phyloP scores from a whole-genome alignment of 2,329 filamentous ascomycete species.

The Parastagonospora nodorum region DNA sequence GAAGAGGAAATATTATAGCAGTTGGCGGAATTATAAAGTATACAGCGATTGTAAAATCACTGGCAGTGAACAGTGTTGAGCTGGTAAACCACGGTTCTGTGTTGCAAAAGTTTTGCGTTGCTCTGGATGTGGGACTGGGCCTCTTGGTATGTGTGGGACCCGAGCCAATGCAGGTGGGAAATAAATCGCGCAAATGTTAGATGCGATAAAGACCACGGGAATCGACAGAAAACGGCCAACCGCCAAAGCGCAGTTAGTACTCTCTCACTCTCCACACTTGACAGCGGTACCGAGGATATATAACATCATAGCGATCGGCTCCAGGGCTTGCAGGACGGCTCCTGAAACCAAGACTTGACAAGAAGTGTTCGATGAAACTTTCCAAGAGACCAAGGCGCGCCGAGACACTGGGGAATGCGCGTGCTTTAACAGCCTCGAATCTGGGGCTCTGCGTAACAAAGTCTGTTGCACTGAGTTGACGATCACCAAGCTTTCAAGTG shows the following conservation, averaged over 20 bases:
- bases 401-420: slow-evolving; percentile 6
- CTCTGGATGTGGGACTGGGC: not conserved
- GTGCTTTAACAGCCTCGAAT: slow-evolving; percentile 3
- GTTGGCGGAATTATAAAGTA: not conserved
- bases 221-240: not conserved
- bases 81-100: slow-evolving; percentile 1
- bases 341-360: slow-evolving; percentile 8
- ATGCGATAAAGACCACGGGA: too few species aligned
- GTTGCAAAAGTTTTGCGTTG: not conserved
- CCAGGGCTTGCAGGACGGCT: not conserved
- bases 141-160: not conserved
- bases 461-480: slow-evolving; percentile 3
- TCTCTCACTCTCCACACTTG: not conserved
- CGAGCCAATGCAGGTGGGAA: not conserved
- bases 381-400: slow-evolving; percentile 4
- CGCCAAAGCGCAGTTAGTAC: not conserved
- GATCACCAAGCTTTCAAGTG: not conserved
- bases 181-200: slow-evolving; percentile 1
- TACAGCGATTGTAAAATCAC: not conserved
- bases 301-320: slow-evolving; percentile 1
- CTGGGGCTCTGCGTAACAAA: slow-evolving; percentile 5
- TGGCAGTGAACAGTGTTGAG: not conserved
- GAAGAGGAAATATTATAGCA: not conserved
- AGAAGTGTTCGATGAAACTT: slow-evolving; percentile 7
- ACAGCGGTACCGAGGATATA: slow-evolving; percentile 1